phyloP scores from a whole-genome alignment of 345 rosid genomes.

The Balakata baccata region DNA sequence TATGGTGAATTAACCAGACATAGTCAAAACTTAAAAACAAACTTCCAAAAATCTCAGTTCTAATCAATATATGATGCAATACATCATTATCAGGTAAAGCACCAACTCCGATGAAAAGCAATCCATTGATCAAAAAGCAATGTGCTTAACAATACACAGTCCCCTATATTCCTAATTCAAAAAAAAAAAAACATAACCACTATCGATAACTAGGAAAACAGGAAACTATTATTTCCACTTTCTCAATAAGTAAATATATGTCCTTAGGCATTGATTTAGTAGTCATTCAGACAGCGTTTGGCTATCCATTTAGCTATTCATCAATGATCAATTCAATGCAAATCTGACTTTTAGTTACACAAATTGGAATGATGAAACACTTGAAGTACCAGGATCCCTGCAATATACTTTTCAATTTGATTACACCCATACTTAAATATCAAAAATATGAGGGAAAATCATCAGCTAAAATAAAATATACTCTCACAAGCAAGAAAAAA shows the following conservation, averaged over 20 bases:
- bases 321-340: background rate
- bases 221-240: no score
- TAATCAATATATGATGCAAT: no score
- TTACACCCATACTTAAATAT: background rate
- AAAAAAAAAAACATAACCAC: no score
- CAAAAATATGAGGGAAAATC: background rate
- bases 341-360: background rate
- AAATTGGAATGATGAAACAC: background rate
- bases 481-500: background rate
- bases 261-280: background rate
- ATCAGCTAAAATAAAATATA: background rate
- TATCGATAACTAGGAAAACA: no score
- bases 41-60: background rate
- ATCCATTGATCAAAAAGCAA: background rate
- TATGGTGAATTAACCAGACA: constrained; percentile 15
- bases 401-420: no score
- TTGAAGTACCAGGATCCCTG: no score
- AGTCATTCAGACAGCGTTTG: background rate
- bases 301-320: background rate
- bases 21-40: background rate
- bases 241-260: no score
- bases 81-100: no score
- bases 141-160: no score
- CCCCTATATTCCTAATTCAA: no score
- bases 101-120: background rate